phyloP scores from a whole-genome alignment of 495 filamentous ascomycete species.

The Aspergillus mulundensis region DNA sequence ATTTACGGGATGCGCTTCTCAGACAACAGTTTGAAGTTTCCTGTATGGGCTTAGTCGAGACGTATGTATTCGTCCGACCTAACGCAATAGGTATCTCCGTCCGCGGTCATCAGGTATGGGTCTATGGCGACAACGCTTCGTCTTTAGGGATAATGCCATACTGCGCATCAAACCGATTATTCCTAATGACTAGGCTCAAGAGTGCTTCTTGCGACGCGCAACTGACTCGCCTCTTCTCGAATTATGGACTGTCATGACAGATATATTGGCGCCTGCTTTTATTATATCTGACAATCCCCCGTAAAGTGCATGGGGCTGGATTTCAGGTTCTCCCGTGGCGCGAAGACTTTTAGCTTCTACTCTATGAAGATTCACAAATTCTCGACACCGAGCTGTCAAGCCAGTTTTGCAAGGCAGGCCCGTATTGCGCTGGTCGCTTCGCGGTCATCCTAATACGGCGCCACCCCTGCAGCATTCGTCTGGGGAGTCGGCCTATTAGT shows the following conservation, averaged over 20 bases:
- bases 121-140: neutral
- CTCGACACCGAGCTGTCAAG: neutral
- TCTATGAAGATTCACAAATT: neutral
- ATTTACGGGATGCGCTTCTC: neutral
- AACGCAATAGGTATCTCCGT: neutral
- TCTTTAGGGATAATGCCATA: neutral
- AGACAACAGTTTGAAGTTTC: neutral
- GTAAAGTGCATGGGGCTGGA: conserved; percentile 8
- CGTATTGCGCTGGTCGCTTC: neutral
- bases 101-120: neutral
- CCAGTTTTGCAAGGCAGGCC: neutral
- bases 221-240: neutral
- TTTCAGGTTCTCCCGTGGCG: neutral
- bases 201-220: neutral
- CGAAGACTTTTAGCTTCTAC: neutral
- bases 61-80: neutral
- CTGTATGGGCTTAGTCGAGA: neutral
- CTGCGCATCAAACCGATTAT: neutral
- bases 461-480: neutral
- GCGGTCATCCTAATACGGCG: neutral
- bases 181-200: neutral
- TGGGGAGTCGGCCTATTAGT: neutral
- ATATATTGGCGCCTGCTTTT: conserved; percentile 9
- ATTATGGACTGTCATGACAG: neutral
- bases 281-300: conserved; percentile 6